Conservation (phyloP, 352 stramenopile genomes). For the Phytophthora melonis region DNA sequence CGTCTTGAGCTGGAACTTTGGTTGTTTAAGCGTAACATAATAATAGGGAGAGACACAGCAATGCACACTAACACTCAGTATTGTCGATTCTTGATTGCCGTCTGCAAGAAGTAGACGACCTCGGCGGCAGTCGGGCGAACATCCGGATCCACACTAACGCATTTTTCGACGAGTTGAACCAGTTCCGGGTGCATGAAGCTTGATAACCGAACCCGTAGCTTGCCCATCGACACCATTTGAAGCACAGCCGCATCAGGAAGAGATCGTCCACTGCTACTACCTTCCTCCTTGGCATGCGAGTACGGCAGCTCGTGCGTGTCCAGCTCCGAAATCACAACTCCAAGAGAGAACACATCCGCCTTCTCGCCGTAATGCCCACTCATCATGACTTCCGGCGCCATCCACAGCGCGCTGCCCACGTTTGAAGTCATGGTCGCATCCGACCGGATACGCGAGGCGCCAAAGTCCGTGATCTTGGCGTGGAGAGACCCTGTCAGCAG, state of each 20-base stretch:
- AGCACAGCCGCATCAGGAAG: slow-evolving; percentile 43
- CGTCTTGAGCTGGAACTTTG: no score
- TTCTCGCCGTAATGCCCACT: slow-evolving; percentile 38
- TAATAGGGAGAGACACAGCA: no score
- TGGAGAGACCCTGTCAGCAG: slow-evolving; percentile 49
- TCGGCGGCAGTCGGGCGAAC: slow-evolving; percentile 36
- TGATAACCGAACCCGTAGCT: slow-evolving; percentile 42
- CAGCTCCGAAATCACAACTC: slow-evolving; percentile 48
- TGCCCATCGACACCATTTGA: slow-evolving; percentile 49
- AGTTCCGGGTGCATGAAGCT: slow-evolving; percentile 14
- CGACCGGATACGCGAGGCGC: slow-evolving; percentile 35
- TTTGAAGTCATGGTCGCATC: slow-evolving; percentile 42
- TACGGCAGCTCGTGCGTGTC: slow-evolving; percentile 43
- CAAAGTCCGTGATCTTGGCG: slow-evolving; percentile 70
- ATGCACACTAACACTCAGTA: slow-evolving; percentile 3
- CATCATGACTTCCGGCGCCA: slow-evolving; percentile 55
- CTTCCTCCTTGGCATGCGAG: slow-evolving; percentile 26
- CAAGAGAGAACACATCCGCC: slow-evolving; percentile 53
- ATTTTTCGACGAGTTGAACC: slow-evolving; percentile 23
- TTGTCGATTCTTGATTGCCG: slow-evolving; percentile 7
- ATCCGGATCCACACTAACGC: slow-evolving; percentile 32
- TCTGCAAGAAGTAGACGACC: slow-evolving; percentile 42
- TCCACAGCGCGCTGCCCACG: slow-evolving; percentile 47
- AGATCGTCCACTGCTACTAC: slow-evolving; percentile 13
- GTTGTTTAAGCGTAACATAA: no score